Conservation (phyloP, 2,329 filamentous ascomycete species). For the Arthrobotrys pseudoclavata region DNA sequence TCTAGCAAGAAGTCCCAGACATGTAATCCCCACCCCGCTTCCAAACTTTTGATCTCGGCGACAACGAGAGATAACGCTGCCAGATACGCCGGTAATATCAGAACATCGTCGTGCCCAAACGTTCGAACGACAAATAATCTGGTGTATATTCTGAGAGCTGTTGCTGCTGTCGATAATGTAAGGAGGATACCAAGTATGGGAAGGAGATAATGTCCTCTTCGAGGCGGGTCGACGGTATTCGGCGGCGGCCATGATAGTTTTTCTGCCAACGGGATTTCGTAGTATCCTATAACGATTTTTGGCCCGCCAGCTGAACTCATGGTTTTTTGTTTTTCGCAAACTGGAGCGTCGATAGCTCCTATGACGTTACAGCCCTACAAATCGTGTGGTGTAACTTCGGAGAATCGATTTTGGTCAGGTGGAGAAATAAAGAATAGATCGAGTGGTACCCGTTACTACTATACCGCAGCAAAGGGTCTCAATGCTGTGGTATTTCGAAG, state of each 20-base stretch:
- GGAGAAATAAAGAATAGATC: background rate
- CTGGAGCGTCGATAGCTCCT: conserved; percentile 23
- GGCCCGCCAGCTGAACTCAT: conserved; percentile 16
- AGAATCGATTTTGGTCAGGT: background rate
- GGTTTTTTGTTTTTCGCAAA: conserved; percentile 3
- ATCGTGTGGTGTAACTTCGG: conserved; percentile 4
- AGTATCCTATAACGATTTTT: conserved; percentile 43
- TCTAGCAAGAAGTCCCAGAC: conserved; percentile 40
- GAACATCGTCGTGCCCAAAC: conserved; percentile 36
- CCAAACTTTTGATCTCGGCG: conserved; percentile 37
- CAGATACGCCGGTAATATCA: conserved; percentile 45
- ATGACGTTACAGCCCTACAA: conserved; percentile 22
- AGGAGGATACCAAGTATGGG: conserved; percentile 30
- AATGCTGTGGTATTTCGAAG: conserved; percentile 14
- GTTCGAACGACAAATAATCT: conserved; percentile 42
- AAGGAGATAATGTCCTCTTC: conserved; percentile 37
- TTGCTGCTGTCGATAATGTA: conserved; percentile 29
- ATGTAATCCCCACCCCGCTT: conserved; percentile 40
- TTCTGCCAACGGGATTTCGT: conserved; percentile 32
- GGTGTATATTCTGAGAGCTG: conserved; percentile 37
- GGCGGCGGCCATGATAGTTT: conserved; percentile 35
- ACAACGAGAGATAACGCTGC: conserved; percentile 26
- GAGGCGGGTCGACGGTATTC: conserved; percentile 40
- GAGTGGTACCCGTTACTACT: background rate
- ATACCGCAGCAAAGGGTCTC: background rate